Evolutionary conservation across 2,329 filamentous ascomycete species (phyloP), one percentile per base, ranked within the genome.

Genomic region (Aspergillus phoenicis): DNA sequence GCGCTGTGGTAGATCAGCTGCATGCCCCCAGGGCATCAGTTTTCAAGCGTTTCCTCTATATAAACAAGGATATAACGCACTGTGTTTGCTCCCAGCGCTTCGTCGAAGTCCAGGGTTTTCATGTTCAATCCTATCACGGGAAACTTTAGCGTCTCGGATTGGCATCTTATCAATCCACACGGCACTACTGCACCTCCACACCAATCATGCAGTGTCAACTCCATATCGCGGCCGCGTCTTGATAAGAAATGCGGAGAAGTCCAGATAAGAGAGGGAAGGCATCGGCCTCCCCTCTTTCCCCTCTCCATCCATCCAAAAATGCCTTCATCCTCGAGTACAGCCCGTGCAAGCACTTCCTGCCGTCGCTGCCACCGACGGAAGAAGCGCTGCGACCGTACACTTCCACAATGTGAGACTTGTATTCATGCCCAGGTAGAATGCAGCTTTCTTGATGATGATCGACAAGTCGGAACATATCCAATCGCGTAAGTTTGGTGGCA

Each of bases 341-440:
- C 65, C n/a, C 59, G 67, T 24, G 68, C 69, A 13, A 60, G 66
- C 38, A 68, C 58, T 43, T 79, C 76, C 7, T 80, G 77, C 74
- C 48, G 78, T 68, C 26, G 79, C 11, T 81, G 79, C 58, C 75
- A 80, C 62, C 73, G 72, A 48, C 66, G 78, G 22, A 81, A 81
- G 65, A 81, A 81, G 70, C 72, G 74, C 51, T 81, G 79, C 60
- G 78, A 81, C 65, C 70, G 76, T 10, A 61, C 58, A 1, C 61
- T 81, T 20, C 78, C 79, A 1, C 66, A 71, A 36, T 81, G 79
- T 60, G 68, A 73, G 7, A 78, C 78, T 45, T 81, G 79, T 63
- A 66, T 66, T 13, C 64, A 66, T 24, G 78, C 78, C 4, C 68
- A 70, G 17, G 71, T 79, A 2, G 58, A 66, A 5, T 81, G 78